These are phyloP conservation scores for Crithidia expoeki DNA, from an alignment of 208 protist species.

Conservation along the genomic window DNA sequence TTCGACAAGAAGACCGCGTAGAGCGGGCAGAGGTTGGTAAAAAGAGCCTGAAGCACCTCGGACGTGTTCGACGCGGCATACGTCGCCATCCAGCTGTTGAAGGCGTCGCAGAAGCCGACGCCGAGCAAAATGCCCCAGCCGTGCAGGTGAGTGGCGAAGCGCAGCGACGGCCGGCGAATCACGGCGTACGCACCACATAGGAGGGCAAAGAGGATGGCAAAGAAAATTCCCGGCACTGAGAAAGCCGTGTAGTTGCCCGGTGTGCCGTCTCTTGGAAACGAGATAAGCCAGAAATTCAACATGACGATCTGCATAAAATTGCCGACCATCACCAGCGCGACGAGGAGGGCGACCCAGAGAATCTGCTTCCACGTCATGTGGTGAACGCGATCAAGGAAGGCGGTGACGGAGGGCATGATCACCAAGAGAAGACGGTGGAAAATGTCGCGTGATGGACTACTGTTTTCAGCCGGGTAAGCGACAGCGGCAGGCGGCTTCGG, in stretches of 20 bases:
- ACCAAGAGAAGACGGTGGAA: background rate
- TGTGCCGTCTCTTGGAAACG: constrained; percentile 61
- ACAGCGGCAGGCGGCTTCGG: background rate
- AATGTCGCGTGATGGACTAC: background rate
- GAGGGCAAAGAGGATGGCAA: constrained; percentile 62
- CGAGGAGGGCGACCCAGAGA: constrained; percentile 49
- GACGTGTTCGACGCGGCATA: constrained; percentile 83
- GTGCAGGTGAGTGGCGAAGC: constrained; percentile 51
- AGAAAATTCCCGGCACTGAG: constrained; percentile 67
- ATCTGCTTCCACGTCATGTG: constrained; percentile 42
- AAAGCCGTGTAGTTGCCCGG: constrained; percentile 82
- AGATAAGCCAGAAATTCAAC: constrained; percentile 85
- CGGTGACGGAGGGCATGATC: constrained; percentile 3
- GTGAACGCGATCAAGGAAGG: constrained; percentile 22
- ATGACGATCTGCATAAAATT: constrained; percentile 87
- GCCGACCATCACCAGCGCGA: constrained; percentile 67
- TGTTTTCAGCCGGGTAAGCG: background rate
- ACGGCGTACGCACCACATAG: constrained; percentile 57
- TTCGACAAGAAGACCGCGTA: constrained; percentile 78
- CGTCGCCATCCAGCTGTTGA: constrained; percentile 79
- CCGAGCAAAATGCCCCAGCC: constrained; percentile 56
- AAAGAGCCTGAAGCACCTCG: constrained; percentile 80
- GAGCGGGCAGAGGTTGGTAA: constrained; percentile 71
- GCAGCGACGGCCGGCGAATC: constrained; percentile 54
- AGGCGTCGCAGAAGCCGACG: constrained; percentile 71